These are phyloP conservation scores for Terfezia boudieri DNA, from an alignment of 495 filamentous ascomycete genomes.

Conservation along the genomic window DNA sequence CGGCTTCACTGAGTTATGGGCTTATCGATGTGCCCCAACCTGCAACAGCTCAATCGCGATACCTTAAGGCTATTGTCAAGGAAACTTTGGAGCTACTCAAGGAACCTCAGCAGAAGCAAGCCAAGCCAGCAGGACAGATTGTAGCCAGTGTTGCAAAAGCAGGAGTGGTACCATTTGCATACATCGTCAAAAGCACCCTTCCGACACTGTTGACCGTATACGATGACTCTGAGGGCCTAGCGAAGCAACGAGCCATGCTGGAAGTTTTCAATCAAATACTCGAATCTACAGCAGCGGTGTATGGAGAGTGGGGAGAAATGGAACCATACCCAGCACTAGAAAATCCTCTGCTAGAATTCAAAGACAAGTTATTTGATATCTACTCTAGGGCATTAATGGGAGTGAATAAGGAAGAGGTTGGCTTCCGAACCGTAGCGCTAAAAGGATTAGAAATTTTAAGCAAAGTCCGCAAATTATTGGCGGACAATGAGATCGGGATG, in stretches of 20 bases:
- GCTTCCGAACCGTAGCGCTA: slow-evolving; percentile 39
- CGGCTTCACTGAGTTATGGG: slow-evolving; percentile 33
- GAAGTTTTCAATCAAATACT: slow-evolving; percentile 39
- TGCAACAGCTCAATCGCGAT: slow-evolving; percentile 34
- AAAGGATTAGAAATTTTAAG: slow-evolving; percentile 36
- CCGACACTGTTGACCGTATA: slow-evolving; percentile 40
- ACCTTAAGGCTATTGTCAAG: slow-evolving; percentile 38
- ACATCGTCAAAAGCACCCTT: slow-evolving; percentile 33
- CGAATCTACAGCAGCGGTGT: slow-evolving; percentile 33
- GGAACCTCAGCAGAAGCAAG: slow-evolving; percentile 58
- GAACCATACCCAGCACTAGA: slow-evolving; percentile 16
- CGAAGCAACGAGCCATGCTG: slow-evolving; percentile 44
- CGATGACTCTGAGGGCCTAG: slow-evolving; percentile 37
- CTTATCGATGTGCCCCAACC: slow-evolving; percentile 24
- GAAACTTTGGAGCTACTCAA: slow-evolving; percentile 51
- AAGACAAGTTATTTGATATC: slow-evolving; percentile 37
- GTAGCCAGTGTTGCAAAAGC: slow-evolving; percentile 33
- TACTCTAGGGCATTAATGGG: slow-evolving; percentile 38
- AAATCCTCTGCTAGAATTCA: slow-evolving; percentile 36
- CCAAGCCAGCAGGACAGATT: slow-evolving; percentile 43
- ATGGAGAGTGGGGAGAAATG: slow-evolving; percentile 32
- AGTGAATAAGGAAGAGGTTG: slow-evolving; percentile 38
- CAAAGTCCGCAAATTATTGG: slow-evolving; percentile 32
- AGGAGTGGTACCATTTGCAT: slow-evolving; percentile 30
- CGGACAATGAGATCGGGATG: slow-evolving; percentile 39